These are phyloP conservation scores for Aspergillus latus DNA, from an alignment of 2,329 filamentous ascomycete species.

Conservation along the genomic window DNA sequence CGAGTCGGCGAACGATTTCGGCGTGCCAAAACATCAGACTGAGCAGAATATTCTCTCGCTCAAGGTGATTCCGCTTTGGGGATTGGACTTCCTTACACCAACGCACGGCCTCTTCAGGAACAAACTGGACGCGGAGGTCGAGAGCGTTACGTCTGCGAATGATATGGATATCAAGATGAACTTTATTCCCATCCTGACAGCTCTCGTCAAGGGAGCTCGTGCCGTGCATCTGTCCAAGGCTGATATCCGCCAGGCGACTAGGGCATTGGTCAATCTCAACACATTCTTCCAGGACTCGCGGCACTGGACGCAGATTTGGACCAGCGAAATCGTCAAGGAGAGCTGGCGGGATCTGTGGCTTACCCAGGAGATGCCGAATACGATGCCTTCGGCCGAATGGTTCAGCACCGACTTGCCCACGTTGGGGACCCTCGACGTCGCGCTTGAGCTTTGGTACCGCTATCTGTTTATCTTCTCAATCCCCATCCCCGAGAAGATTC, in stretches of 20 bases:
- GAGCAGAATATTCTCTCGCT: conserved; percentile 57
- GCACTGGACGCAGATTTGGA: conserved; percentile 52
- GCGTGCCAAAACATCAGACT: conserved; percentile 57
- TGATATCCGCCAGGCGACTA: conserved; percentile 48
- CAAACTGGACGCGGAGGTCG: conserved; percentile 53
- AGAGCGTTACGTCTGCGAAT: conserved; percentile 47
- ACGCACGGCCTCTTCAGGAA: conserved; percentile 57
- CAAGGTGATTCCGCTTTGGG: conserved; percentile 57
- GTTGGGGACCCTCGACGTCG: conserved; percentile 36
- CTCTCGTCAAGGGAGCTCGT: conserved; percentile 52
- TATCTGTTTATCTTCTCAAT: conserved; percentile 59
- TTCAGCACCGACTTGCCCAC: conserved; percentile 42
- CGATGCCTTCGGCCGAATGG: conserved; percentile 38
- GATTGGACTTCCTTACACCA: conserved; percentile 53
- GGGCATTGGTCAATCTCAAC: conserved; percentile 51
- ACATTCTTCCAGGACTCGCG: conserved; percentile 52
- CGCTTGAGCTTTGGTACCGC: conserved; percentile 43
- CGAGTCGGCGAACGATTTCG: conserved; percentile 57
- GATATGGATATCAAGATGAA: conserved; percentile 52
- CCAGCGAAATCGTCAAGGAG: conserved; percentile 45
- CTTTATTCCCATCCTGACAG: conserved; percentile 55
- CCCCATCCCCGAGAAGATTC: conserved; percentile 56
- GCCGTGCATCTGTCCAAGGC: conserved; percentile 44
- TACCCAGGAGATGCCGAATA: conserved; percentile 44
- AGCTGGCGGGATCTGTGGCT: conserved; percentile 52